These are phyloP conservation scores for Talaromyces liani DNA, from an alignment of 495 filamentous ascomycete genomes.

Conservation along the genomic window DNA sequence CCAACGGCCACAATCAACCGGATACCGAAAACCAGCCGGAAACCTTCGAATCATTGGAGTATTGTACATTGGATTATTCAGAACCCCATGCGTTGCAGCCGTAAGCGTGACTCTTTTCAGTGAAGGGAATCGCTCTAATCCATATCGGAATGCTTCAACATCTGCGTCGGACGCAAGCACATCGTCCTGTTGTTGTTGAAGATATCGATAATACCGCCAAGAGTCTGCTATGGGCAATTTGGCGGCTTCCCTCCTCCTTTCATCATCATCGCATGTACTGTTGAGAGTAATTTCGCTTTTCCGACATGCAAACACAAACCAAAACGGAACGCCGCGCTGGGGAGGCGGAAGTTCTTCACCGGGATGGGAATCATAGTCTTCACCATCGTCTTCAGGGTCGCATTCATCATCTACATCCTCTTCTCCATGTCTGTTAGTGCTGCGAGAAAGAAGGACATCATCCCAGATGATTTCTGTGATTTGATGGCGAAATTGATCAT, in stretches of 20 bases:
- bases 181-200: conserved; percentile 15
- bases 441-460: conserved; percentile 13
- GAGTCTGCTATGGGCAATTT: background rate
- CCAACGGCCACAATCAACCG: conserved; percentile 9
- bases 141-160: conserved; percentile 17
- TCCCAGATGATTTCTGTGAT: conserved; percentile 25
- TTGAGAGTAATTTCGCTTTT: no score
- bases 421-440: no score
- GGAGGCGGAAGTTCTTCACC: background rate
- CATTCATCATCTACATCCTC: no score
- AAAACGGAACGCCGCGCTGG: no score
- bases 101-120: conserved; percentile 21
- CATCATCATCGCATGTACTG: no score
- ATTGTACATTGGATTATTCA: conserved; percentile 22
- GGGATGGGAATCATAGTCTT: background rate
- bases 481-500: conserved; percentile 13
- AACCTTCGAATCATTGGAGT: conserved; percentile 27
- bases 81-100: conserved; percentile 20
- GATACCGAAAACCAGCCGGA: conserved; percentile 23
- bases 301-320: no score
- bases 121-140: conserved; percentile 18
- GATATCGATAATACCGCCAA: conserved; percentile 16
- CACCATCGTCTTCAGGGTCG: background rate
- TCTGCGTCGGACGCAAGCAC: conserved; percentile 15
- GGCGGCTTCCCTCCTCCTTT: background rate